These are phyloP conservation scores for Echinochloa phyllopogon DNA, from an alignment of 176 grass and related monocot genomes.

Conservation along the genomic window DNA sequence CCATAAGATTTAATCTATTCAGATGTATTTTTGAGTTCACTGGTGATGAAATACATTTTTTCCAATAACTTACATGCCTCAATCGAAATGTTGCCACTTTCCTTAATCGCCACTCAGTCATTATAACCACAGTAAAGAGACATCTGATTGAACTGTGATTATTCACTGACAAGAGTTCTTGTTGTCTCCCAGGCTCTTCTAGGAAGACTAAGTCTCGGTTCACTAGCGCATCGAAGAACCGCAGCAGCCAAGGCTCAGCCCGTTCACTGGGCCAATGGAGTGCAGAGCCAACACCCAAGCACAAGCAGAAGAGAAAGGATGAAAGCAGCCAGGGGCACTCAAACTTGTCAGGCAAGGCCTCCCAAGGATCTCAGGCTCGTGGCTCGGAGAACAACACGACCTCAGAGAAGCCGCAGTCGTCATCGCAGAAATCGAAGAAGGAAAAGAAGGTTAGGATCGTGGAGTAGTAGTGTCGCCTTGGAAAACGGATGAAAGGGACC, in stretches of 20 bases:
- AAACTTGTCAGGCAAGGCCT: slow-evolving; percentile 37
- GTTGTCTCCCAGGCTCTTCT: slow-evolving; percentile 42
- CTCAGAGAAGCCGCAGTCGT: background rate
- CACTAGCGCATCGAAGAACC: slow-evolving; percentile 40
- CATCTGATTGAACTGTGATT: background rate
- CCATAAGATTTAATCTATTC: background rate
- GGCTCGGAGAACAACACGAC: slow-evolving; percentile 26
- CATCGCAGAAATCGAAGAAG: slow-evolving; percentile 54
- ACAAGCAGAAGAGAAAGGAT: slow-evolving; percentile 47
- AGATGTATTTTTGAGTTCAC: background rate
- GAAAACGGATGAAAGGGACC: background rate
- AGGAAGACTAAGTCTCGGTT: slow-evolving; percentile 58
- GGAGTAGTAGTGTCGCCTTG: slow-evolving; percentile 3
- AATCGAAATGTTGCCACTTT: background rate
- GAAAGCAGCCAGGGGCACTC: slow-evolving; percentile 33
- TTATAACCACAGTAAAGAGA: background rate
- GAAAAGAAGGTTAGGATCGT: slow-evolving; percentile 53
- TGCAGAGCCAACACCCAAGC: slow-evolving; percentile 5
- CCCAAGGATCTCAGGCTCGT: slow-evolving; percentile 42
- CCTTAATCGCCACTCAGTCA: background rate
- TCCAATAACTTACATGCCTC: background rate
- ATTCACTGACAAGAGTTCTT: background rate
- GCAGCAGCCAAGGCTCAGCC: slow-evolving; percentile 58
- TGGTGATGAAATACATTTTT: background rate
- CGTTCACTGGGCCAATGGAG: slow-evolving; percentile 39